A percentile compares a stretch with the other conserved stretches of the same genome.
phyloP scores from a whole-genome alignment of 129 eudicot species.

The Saposhnikovia divaricata region DNA sequence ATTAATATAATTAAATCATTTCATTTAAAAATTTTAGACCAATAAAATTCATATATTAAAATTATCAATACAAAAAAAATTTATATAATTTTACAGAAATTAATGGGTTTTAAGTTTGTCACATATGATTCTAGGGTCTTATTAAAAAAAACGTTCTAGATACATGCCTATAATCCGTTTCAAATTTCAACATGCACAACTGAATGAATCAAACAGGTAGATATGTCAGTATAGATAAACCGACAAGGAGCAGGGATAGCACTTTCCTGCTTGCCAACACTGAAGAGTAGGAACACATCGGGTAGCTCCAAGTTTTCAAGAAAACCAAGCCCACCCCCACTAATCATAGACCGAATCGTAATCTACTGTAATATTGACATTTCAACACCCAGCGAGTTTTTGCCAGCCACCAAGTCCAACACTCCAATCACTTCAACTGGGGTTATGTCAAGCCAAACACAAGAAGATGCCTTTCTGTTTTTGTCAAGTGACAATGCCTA shows the following conservation, averaged over 20 bases:
- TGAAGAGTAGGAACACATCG: slow-evolving; percentile 61
- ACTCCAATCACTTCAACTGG: slow-evolving; percentile 73
- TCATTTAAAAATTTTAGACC: no score
- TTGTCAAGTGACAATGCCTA: slow-evolving; percentile 41
- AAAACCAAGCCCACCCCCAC: slow-evolving; percentile 53
- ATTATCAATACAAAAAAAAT: no score
- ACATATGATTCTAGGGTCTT: no score
- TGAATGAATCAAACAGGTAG: no score
- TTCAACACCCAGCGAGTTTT: slow-evolving; percentile 79
- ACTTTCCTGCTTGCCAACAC: slow-evolving; percentile 66
- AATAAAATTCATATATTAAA: no score
- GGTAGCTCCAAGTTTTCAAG: slow-evolving; percentile 84
- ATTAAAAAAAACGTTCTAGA: no score
- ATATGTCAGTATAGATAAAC: slow-evolving; percentile 38
- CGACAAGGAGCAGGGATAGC: slow-evolving; percentile 77
- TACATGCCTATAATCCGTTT: no score
- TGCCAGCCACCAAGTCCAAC: slow-evolving; percentile 97
- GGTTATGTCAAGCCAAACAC: slow-evolving; percentile 90
- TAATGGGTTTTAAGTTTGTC: no score
- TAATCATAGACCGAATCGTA: slow-evolving; percentile 39
- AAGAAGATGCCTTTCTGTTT: not conserved
- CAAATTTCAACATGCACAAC: no score
- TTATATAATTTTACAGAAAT: no score
- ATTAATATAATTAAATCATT: no score
- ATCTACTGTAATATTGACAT: slow-evolving; percentile 51